Conservation (phyloP, 2,329 filamentous ascomycete genomes). For the Herpomyces periplanetae region DNA sequence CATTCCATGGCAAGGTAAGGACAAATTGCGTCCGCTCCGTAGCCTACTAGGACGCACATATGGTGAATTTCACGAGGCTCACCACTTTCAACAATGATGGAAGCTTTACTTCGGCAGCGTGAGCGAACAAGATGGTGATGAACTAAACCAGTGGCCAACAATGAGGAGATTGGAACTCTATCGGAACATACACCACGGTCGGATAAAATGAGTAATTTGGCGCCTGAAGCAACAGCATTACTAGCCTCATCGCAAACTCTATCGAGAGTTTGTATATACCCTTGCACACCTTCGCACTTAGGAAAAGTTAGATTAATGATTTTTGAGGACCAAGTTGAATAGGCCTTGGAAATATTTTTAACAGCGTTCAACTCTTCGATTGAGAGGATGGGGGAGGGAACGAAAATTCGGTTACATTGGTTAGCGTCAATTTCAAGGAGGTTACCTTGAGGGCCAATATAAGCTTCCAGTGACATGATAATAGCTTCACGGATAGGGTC, state of each 20-base stretch:
- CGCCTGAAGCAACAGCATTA: constrained; percentile 37
- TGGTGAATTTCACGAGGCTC: constrained; percentile 92
- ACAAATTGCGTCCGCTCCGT: constrained; percentile 73
- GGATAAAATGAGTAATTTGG: constrained; percentile 57
- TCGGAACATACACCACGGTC: constrained; percentile 51
- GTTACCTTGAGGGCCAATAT: constrained; percentile 81
- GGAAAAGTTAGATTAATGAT: constrained; percentile 75
- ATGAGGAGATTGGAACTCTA: constrained; percentile 45
- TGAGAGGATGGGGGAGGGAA: constrained; percentile 58
- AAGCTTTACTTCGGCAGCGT: constrained; percentile 67
- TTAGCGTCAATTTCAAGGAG: constrained; percentile 64
- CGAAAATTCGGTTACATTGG: constrained; percentile 47
- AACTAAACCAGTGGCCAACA: constrained; percentile 62
- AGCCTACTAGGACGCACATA: constrained; percentile 89
- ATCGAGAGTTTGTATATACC: constrained; percentile 58
- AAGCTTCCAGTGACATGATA: constrained; percentile 89
- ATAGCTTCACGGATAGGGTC: constrained; percentile 88
- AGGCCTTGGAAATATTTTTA: constrained; percentile 27
- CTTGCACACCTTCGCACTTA: constrained; percentile 38
- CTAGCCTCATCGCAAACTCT: constrained; percentile 52
- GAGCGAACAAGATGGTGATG: constrained; percentile 84
- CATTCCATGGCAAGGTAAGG: constrained; percentile 86
- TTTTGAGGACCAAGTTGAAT: constrained; percentile 52
- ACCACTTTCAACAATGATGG: constrained; percentile 56
- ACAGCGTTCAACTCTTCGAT: constrained; percentile 66